Percentiles rank a stretch among this genome's conserved stretches.
phyloP scores from a whole-genome alignment of 768 basidiomycete species.

The Suillus variegatus region DNA sequence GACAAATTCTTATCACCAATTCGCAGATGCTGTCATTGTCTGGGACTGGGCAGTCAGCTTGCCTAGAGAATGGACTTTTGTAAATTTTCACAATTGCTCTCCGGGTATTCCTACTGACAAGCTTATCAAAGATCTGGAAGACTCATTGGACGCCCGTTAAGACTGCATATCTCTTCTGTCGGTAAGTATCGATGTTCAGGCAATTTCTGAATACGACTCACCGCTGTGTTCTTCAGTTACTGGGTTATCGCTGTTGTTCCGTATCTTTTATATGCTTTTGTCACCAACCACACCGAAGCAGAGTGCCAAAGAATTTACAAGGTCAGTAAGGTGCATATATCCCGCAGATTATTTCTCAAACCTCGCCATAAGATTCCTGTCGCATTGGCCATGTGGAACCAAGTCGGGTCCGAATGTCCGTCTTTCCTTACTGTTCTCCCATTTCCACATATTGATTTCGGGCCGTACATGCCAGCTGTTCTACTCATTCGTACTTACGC shows the following conservation, averaged over 20 bases:
- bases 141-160: conserved; percentile 86
- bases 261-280: conserved; percentile 76
- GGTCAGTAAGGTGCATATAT: conserved; percentile 34
- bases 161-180: conserved; percentile 80
- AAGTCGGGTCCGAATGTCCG: conserved; percentile 78
- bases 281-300: conserved; percentile 62
- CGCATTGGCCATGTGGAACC: conserved; percentile 84
- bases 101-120: background rate
- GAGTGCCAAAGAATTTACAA: conserved; percentile 72
- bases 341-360: background rate
- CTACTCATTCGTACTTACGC: conserved; percentile 84
- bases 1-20: background rate
- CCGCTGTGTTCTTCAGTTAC: conserved; percentile 47
- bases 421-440: conserved; percentile 9
- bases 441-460: conserved; percentile 9
- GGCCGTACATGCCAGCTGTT: conserved; percentile 48
- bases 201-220: conserved; percentile 3
- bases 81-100: conserved; percentile 34
- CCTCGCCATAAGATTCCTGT: conserved; percentile 62
- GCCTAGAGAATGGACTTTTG: conserved; percentile 77
- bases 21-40: conserved; percentile 72
- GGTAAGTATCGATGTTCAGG: conserved; percentile 46
- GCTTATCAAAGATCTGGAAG: conserved; percentile 65
- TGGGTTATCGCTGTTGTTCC: conserved; percentile 84
- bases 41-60: conserved; percentile 87